Base-by-base conservation (phyloP, 345 rosid genomes). In the Heritiera fomes region DNA sequence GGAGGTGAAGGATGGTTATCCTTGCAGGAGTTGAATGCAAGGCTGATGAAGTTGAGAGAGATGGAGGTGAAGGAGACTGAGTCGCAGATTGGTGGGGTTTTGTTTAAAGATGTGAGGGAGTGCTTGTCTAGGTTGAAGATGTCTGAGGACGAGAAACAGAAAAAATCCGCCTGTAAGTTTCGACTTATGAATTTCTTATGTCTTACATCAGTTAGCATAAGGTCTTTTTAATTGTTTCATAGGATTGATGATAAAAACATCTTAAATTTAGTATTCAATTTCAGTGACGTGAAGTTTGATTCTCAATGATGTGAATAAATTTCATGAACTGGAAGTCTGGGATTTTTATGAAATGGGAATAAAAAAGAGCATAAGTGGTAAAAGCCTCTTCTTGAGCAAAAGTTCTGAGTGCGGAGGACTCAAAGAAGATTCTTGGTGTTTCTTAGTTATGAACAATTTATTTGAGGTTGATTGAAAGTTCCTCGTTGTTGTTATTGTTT, bases 1-100 rank as follows among this genome's bases (percentile, higher is more conserved):
- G 86, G 71, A 79, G 85, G 81, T 23, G 79, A 82, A 75, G 82
- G 80, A 2, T 83, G 90, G 86, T 95, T 93, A 81, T 91, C 95
- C 0, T 72, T 94, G 85, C 72, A 76, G 78, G 97, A 95, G 88
- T 78, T 95, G 85, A 90, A 85, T 75, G 91, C 85, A 86, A 92
- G 99, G 83, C 80, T 94, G 83, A 81, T 78, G 47, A 90, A 83
- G 86, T 77, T 95, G 71, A 90, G 92, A 76, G 88, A 82, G 65
- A 67, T 86, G 80, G 98, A 95, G 77, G 84, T 87, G 75, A 81
- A 85, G 79, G 87, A 85, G 64, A 56, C 14, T 0, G 79, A 82
- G 62, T 77, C 69, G 0, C 75, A 46, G 11, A 46, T 20, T 20
- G 34, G 45, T 0, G 79, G 75, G 11, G 0, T 32, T 32, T 0